Evolutionary conservation across 176 grass and related monocot species (phyloP).

Genomic region (Carex cristatella): DNA sequence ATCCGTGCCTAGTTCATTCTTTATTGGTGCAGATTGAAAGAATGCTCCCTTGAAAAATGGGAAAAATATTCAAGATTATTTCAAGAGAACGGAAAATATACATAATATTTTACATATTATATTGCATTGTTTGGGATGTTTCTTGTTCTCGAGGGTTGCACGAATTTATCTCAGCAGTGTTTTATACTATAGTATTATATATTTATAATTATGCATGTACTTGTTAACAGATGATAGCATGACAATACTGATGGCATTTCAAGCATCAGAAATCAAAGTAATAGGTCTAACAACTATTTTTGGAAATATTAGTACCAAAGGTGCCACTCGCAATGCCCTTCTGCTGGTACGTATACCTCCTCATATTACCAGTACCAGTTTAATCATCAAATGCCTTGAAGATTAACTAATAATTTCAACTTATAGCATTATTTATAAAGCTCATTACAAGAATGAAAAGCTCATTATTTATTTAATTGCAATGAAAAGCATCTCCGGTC

Average conservation of each 20-base stretch:
- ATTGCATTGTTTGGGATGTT: not conserved
- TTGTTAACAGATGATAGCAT: conserved; percentile 68
- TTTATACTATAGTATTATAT: not conserved
- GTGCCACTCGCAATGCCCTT: conserved; percentile 73
- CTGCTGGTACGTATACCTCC: conserved; percentile 47
- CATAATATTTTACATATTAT: not conserved
- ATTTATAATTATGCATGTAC: conserved; percentile 1
- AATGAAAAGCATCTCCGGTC: not conserved
- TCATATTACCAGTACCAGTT: not conserved
- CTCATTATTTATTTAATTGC: not conserved
- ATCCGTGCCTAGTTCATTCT: not conserved
- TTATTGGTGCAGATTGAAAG: not conserved
- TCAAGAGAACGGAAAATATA: not conserved
- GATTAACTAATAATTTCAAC: not conserved
- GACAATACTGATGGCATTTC: conserved; percentile 79
- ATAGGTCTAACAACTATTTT: conserved; percentile 85
- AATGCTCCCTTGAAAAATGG: not conserved
- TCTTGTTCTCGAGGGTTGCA: not conserved
- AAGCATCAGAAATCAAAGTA: conserved; percentile 41
- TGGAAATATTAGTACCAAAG: conserved; percentile 60
- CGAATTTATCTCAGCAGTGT: not conserved
- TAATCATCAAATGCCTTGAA: not conserved
- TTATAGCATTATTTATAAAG: not conserved
- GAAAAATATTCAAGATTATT: not conserved
- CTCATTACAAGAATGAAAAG: not conserved